phyloP scores from a whole-genome alignment of 805 yeast genomes.

The Lachancea dasiensis region DNA sequence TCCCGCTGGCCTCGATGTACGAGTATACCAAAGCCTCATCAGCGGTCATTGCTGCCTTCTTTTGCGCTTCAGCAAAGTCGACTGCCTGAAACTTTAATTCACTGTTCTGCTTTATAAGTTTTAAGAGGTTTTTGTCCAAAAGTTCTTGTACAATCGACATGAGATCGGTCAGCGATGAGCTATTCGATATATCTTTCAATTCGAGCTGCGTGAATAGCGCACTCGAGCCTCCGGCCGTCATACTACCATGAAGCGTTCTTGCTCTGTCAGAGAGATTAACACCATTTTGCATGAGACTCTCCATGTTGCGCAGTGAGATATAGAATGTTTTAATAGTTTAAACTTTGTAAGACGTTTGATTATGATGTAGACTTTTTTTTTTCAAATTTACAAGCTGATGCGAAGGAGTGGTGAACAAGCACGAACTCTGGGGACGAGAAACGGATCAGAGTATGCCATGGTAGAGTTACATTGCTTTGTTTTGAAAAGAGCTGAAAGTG shows the following conservation, averaged over 20 bases:
- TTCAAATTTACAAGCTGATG: too few species aligned
- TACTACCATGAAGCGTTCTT: slow-evolving; percentile 50
- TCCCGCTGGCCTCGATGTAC: slow-evolving; percentile 83
- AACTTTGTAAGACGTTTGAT: too few species aligned
- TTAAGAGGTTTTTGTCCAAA: slow-evolving; percentile 54
- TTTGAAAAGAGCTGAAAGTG: too few species aligned
- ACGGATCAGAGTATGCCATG: too few species aligned
- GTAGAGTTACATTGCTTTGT: too few species aligned
- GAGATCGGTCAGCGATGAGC: slow-evolving; percentile 39
- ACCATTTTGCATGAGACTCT: background rate
- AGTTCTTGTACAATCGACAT: slow-evolving; percentile 47
- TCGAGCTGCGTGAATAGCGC: slow-evolving; percentile 64
- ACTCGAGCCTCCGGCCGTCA: slow-evolving; percentile 48
- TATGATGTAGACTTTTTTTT: too few species aligned
- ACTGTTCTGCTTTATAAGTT: slow-evolving; percentile 61
- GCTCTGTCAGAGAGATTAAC: slow-evolving; percentile 40
- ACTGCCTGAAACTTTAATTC: slow-evolving; percentile 73
- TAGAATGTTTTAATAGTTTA: too few species aligned
- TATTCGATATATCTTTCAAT: slow-evolving; percentile 45
- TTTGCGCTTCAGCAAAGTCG: slow-evolving; percentile 64
- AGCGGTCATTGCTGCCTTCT: slow-evolving; percentile 66
- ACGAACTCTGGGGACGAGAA: too few species aligned
- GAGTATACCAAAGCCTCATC: slow-evolving; percentile 92
- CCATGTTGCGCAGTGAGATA: background rate
- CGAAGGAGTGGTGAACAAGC: too few species aligned